Evolutionary conservation across 805 yeast genomes (phyloP).

Genomic region (Hanseniaspora thailandica): DNA sequence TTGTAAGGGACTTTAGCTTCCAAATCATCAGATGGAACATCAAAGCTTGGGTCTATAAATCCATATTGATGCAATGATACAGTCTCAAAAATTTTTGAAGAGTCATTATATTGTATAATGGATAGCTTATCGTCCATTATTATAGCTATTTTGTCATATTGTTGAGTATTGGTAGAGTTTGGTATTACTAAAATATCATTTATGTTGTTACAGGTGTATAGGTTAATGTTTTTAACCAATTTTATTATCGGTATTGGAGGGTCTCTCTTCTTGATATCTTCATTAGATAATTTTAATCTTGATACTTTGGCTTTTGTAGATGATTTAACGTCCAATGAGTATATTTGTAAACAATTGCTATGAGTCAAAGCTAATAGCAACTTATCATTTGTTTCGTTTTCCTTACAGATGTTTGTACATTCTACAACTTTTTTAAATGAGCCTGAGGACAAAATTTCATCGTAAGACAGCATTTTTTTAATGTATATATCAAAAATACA

Average conservation of each 20-base stretch:
- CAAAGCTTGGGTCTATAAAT: slow-evolving; percentile 43
- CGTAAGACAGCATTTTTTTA: slow-evolving; percentile 10
- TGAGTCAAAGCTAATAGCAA: slow-evolving; percentile 2
- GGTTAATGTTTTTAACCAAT: slow-evolving; percentile 49
- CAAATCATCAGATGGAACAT: slow-evolving; percentile 34
- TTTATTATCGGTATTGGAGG: slow-evolving; percentile 26
- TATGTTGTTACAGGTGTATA: slow-evolving; percentile 7
- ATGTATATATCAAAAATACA: too few relatives aligned
- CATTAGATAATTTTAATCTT: not conserved
- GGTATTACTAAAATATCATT: slow-evolving; percentile 6
- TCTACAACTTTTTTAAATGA: slow-evolving; percentile 7
- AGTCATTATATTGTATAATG: slow-evolving; percentile 56
- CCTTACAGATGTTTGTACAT: slow-evolving; percentile 4
- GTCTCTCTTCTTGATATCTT: slow-evolving; percentile 19
- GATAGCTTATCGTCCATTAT: slow-evolving; percentile 54
- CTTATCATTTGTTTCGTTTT: not conserved
- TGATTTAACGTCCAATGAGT: slow-evolving; percentile 1
- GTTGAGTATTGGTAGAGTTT: not conserved
- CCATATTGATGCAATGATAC: slow-evolving; percentile 76
- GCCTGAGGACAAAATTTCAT: slow-evolving; percentile 9
- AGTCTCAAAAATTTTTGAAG: slow-evolving; percentile 46
- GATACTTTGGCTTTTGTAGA: slow-evolving; percentile 1
- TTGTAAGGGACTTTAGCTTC: slow-evolving; percentile 20
- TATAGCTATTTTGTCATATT: slow-evolving; percentile 11
- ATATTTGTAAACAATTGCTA: slow-evolving; percentile 6